Base-by-base conservation (phyloP, 2,329 filamentous ascomycete species). In the Arthrobotrys sinensis region DNA sequence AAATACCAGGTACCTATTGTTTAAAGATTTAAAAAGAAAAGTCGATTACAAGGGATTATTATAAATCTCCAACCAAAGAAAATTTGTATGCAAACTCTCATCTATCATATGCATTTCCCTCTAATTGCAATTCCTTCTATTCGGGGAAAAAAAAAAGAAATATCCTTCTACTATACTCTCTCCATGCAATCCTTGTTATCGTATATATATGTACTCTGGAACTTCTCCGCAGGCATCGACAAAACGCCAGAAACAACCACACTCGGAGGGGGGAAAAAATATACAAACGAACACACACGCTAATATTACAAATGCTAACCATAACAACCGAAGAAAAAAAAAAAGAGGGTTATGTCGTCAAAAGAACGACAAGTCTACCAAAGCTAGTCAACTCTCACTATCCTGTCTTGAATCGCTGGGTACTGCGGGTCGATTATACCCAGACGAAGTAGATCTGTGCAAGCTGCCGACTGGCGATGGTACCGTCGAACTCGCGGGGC, bases 381-480 rank as follows among this genome's bases (percentile, higher is more conserved):
- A 62, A 55, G 62, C 62, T 67, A 68, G 70, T 75, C 70, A 75
- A 62, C 50, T 75, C 4, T 75, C 63, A 21, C 46, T 65, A 24
- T 75, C 53, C 34, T 40, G 65, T n/a, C 46, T 55, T 36, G 46
- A 14, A 34, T 69, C 55, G 21, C 43, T 53, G 24, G 53, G 34
- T 63, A 14, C 34, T 53, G 52, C 10, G 14, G 38, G 24, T 46
- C 57, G 36, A n/a, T 21, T 45, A 21, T 45, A 45, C 19, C 45
- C 45, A 24, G 16, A 52, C n/a, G 21, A 21, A 65, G n/a, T 16
- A 7, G 60, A 52, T 28, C 50, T 34, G 3, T 55, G 50, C 10
- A 52, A 34, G 36, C 21, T 48, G 24, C 21, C 52, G 4, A 50
- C 52, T 0, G 70, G 70, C 11, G 70, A 75, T 32, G 62, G 28